Evolutionary conservation across 805 yeast species (phyloP), one percentile per base, ranked within the genome.

Genomic region (Candida michaelii): DNA sequence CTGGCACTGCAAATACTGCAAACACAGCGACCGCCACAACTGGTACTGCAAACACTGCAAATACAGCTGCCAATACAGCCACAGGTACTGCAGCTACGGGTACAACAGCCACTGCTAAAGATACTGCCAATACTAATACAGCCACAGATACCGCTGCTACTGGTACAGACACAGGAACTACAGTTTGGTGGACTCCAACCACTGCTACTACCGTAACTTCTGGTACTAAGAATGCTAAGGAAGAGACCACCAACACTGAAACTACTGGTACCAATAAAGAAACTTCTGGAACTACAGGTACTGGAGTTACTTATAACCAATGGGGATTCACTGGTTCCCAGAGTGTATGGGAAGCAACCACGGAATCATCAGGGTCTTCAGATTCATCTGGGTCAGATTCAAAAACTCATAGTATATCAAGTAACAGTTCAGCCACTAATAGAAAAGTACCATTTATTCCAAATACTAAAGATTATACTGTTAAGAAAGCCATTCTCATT

Each of bases 271-370:
- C 35, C 7, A 35, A 38, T 5, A 39, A 31, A 29, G 27, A 14
- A 17, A 37, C 36, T n/a, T 44, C 44, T 12, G 42, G 21, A 3
- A 37, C 44, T 30, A 30, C 24, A 10, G 39, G 55, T 33, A 29
- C 27, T 8, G 41, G 55, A 2, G 62, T 44, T 19, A 49, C 65
- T 5, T 69, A 56, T 53, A 69, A 69, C 53, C 66, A 66, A 45
- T 69, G 64, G 61, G 75, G 75, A 1, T 69, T 69, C 49, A 63
- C 69, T 4, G 75, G 75, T 1, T 48, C 61, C 1, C 70, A 69
- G 47, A 59, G 66, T 0, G 46, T 44, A 3, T 69, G 75, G 75
- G 49, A 45, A 15, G 59, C 54, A 2, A 10, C 4, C n/a, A 21
- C 15, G 4, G 16, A 13, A n/a, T 34, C 12, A 9, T 42, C 30